Base-by-base conservation (phyloP, 768 basidiomycete species). In the Clitopilus hobsonii region DNA sequence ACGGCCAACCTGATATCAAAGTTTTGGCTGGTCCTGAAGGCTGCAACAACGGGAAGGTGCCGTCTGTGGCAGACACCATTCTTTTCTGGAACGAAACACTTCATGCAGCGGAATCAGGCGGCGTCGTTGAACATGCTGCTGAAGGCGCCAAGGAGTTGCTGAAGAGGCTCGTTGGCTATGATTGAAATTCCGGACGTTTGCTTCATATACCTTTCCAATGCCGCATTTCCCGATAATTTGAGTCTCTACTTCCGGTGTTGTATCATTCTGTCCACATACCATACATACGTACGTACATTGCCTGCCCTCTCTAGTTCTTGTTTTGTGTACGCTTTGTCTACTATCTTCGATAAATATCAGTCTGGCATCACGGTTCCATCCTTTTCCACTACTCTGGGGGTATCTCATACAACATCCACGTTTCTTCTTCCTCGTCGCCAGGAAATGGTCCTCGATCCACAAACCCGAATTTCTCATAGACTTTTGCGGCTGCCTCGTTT, bases 1-100 rank as follows among this genome's bases (percentile, higher is more conserved):
- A 69, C 0, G 86, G 86, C 14, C 81, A 88, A 61, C 63, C 70
- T 13, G 78, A 83, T 36, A 68, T 83, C 24, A 58, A 59, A 5
- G 56, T 74, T 20, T 23, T 68, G 83, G 71, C 69, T 74, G 27
- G 59, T 65, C 27, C 60, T 57, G 58, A 64, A 56, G 10, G 71
- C 63, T 58, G 69, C 84, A 13, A 66, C 60, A 3, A 69, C 61
- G 30, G 74, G 5, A 8, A 11, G 3, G 41, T 45, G n/a, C 16
- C 18, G 3, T 18, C n/a, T 45, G 41, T 45, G 3, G n/a, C 41
- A 23, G 41, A 45, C 10, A 45, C 41, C 18, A 45, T 45, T 11
- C 10, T 3, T 18, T 18, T 18, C 22, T 45, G 38, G 38, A 18
- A 41, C 22, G n/a, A 36, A n/a, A n/a, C 13, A 10, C 13, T 4